Percentiles rank a stretch among this genome's conserved stretches.
Evolutionary conservation across 176 grass and related monocot species (phyloP).

Genomic region (Avena atlantica): DNA sequence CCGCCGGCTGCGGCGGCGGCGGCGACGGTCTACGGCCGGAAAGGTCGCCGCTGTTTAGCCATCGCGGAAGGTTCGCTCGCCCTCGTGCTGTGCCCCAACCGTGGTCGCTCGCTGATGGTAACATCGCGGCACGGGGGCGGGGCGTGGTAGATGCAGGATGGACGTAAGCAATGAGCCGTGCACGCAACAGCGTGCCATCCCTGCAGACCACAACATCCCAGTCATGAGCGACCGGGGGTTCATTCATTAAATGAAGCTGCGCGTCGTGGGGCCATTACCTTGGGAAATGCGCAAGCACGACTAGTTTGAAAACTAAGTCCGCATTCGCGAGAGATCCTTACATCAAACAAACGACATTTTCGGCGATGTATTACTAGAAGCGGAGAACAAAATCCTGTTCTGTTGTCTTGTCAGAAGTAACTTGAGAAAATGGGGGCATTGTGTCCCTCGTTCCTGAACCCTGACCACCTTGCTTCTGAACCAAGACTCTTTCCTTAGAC

Average conservation of each 20-base stretch:
- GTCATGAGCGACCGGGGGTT: background rate
- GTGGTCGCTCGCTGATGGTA: slow-evolving; percentile 18
- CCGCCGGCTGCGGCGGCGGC: slow-evolving; percentile 12
- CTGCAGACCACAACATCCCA: background rate
- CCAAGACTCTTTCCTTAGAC: slow-evolving; percentile 8
- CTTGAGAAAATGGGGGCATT: background rate
- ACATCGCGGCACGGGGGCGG: background rate
- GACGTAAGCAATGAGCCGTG: slow-evolving; percentile 37
- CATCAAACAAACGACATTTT: background rate
- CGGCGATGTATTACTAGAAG: background rate
- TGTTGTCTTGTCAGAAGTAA: background rate
- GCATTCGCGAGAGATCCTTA: background rate
- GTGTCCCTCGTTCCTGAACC: background rate
- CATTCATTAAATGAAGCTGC: background rate
- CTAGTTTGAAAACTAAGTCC: background rate
- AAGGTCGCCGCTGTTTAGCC: slow-evolving; percentile 30
- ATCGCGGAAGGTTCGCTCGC: slow-evolving; percentile 27
- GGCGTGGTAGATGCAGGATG: background rate
- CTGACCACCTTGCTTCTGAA: slow-evolving; percentile 43
- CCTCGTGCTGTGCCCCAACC: background rate
- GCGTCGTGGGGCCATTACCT: background rate
- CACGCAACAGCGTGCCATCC: slow-evolving; percentile 43
- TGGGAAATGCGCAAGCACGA: background rate
- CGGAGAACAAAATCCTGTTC: background rate
- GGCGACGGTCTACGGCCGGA: slow-evolving; percentile 28